phyloP scores from a whole-genome alignment of 495 filamentous ascomycete species.

The Elasticomyces elasticus region DNA sequence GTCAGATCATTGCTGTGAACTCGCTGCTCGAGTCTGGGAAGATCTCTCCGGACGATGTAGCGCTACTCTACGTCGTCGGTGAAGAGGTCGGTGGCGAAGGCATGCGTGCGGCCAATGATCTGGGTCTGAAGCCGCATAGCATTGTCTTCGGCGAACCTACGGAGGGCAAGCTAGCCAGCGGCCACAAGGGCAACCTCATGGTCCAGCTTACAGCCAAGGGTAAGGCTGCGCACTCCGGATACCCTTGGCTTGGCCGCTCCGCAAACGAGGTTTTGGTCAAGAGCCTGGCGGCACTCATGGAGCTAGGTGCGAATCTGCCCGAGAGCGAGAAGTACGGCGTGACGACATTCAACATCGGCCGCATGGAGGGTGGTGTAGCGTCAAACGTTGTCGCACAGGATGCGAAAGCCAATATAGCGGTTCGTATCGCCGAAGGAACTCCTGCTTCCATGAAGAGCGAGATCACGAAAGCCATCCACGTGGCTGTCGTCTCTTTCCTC shows the following conservation, averaged over 20 bases:
- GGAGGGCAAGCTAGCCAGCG: constrained; percentile 70
- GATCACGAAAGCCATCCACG: constrained; percentile 48
- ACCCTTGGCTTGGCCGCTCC: constrained; percentile 72
- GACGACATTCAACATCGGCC: constrained; percentile 79
- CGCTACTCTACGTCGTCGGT: constrained; percentile 80
- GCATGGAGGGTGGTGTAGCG: constrained; percentile 71
- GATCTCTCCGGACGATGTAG: constrained; percentile 40
- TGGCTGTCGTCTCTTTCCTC: constrained; percentile 33
- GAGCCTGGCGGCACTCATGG: constrained; percentile 52
- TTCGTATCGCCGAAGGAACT: constrained; percentile 66
- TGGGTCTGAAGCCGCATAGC: constrained; percentile 45
- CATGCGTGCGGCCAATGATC: constrained; percentile 59
- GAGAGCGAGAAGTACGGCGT: constrained; percentile 65
- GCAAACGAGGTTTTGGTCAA: constrained; percentile 67
- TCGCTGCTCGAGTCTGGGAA: constrained; percentile 41
- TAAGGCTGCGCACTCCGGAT: constrained; percentile 77
- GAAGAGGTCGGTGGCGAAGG: constrained; percentile 76
- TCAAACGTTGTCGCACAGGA: constrained; percentile 73
- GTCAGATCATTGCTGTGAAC: constrained; percentile 58
- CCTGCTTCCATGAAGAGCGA: constrained; percentile 45
- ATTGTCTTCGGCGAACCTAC: constrained; percentile 92
- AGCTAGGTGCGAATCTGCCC: constrained; percentile 54
- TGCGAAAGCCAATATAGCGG: constrained; percentile 55
- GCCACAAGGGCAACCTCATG: constrained; percentile 73
- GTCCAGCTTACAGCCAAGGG: constrained; percentile 58